phyloP scores from a whole-genome alignment of 2,329 filamentous ascomycete species.

The Fulvia fulva region DNA sequence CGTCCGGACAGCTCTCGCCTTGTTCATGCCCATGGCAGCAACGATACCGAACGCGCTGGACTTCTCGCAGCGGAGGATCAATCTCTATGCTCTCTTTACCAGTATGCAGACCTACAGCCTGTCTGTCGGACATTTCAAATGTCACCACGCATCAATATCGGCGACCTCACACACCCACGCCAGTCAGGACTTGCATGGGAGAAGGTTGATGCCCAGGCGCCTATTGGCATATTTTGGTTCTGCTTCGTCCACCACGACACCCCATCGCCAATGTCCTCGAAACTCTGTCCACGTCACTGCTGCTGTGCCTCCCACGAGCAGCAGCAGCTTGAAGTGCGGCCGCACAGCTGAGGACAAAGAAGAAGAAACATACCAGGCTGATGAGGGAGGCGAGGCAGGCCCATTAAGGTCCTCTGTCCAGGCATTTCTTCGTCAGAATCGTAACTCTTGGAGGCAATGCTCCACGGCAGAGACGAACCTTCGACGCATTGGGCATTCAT shows the following conservation, averaged over 20 bases:
- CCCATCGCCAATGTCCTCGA: neutral
- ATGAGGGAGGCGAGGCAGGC: too few species aligned
- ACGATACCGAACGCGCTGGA: too few species aligned
- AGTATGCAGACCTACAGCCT: too few species aligned
- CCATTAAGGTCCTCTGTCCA: neutral
- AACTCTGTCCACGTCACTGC: neutral
- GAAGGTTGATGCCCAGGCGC: neutral
- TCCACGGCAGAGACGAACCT: neutral
- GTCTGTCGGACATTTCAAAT: neutral
- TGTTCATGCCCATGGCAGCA: too few species aligned
- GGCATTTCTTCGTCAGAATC: neutral
- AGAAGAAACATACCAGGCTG: too few species aligned
- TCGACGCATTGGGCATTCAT: neutral
- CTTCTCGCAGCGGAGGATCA: too few species aligned
- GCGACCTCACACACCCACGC: neutral
- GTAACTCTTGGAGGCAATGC: neutral
- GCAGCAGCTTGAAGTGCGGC: too few species aligned
- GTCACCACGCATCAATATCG: neutral
- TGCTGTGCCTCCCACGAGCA: neutral
- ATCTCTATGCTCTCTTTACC: too few species aligned
- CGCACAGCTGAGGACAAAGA: too few species aligned
- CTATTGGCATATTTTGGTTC: neutral
- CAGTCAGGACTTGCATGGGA: neutral
- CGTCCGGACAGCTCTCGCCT: too few species aligned
- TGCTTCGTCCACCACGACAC: neutral